Evolutionary conservation across 306 rosid species (phyloP), one percentile per base, ranked within the genome.

Genomic region (Glycine tomentella): DNA sequence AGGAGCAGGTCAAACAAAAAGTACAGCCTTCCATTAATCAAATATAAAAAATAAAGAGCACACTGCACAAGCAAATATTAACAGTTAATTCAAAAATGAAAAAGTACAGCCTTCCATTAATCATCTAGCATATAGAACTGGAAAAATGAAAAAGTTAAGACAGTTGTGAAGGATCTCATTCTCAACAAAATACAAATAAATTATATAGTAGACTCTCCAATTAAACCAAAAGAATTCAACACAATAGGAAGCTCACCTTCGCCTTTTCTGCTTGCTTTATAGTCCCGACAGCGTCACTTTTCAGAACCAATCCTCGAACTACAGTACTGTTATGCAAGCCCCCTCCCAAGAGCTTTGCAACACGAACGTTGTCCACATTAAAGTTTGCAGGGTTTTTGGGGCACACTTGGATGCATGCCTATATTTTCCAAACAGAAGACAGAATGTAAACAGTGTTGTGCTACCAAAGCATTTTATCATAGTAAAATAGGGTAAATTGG

Each of bases 391-490:
- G 97, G 85, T 90, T 93, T 86, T 90, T 89, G 0, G 99, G 99
- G 74, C 99, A 91, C 38, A 95, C 98, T 88, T 95, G 99, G 50
- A 95, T 90, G 84, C 99, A 95, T 1, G 98, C 98, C 99, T 95
- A 51, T 40, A 87, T 70, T 68, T 10, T 38, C 53, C 77, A 82
- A 84, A 68, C 20, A 46, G 66, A 76, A 8, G 62, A 55, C 46
- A 82, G 62, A 66, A 65, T 66, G 38, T 55, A 5, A 48, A 16
- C 20, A 44, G 17, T 16, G 7, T 55, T 75, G 52, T 33, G 8
- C 33, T 36, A 40, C 7, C 5, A 75, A 46, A 48, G 34, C 50
- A 55, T 25, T 50, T 53, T 69, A 69, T 36, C 57, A 84, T 15
- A 78, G 63, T 11, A 69, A 56, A 80, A 79, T 33, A 53, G 83